Evolutionary conservation across 139 green algal species (phyloP).

Genomic region (Closterium sp.): DNA sequence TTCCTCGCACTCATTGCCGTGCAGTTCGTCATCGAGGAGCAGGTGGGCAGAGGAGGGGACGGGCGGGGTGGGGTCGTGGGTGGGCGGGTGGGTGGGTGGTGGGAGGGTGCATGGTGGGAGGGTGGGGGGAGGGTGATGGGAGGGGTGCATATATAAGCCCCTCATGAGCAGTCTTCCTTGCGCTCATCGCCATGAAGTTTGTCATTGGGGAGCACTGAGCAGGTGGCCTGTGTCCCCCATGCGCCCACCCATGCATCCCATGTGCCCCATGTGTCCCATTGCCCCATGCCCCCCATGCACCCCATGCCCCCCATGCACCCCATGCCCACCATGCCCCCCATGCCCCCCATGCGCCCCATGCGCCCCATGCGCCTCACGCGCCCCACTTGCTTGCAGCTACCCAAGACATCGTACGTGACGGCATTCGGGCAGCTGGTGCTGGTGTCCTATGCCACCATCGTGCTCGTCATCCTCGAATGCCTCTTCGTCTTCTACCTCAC

Average conservation of each 20-base stretch:
- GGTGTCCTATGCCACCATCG: neutral
- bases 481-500: slow-evolving; percentile 12
- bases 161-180: too few relatives aligned
- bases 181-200: too few relatives aligned
- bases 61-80: neutral
- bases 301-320: too few relatives aligned
- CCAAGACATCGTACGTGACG: slow-evolving; percentile 4
- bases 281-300: too few relatives aligned
- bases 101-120: neutral
- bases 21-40: slow-evolving; percentile 4
- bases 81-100: neutral
- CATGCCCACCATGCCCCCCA: too few relatives aligned
- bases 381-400: neutral
- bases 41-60: neutral
- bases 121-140: neutral
- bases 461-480: neutral
- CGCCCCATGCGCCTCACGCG: neutral
- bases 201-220: too few relatives aligned
- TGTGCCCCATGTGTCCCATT: too few relatives aligned
- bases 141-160: too few relatives aligned
- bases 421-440: neutral
- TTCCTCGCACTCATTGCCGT: neutral
- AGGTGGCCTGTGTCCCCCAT: too few relatives aligned
- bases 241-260: too few relatives aligned
- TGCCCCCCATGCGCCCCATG: too few relatives aligned